Percentiles rank a stretch among this genome's conserved stretches.
Conservation (phyloP, 148 eudicot genomes). For the Chenopodium berlandieri region DNA sequence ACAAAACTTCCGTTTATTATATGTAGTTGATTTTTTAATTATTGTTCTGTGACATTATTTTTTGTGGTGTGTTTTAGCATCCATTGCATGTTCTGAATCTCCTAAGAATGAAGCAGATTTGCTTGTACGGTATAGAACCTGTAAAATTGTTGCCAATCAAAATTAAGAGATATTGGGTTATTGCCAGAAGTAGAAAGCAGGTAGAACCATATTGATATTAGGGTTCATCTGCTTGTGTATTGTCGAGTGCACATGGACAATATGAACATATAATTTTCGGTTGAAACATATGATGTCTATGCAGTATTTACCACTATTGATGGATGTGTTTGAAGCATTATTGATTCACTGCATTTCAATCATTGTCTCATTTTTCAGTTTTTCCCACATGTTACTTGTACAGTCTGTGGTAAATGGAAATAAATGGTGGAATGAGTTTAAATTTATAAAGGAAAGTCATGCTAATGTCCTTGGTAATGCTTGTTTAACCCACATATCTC, state of each 20-base stretch:
- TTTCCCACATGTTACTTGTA: neutral
- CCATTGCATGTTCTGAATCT: neutral
- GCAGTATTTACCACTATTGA: neutral
- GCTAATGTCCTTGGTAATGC: no score
- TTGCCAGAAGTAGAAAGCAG: neutral
- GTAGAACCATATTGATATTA: neutral
- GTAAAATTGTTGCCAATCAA: neutral
- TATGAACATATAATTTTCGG: neutral
- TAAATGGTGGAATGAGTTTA: neutral
- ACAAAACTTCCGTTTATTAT: neutral
- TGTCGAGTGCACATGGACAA: neutral
- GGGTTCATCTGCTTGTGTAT: neutral
- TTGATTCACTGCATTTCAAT: neutral
- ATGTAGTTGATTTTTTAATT: neutral
- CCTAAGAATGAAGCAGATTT: neutral
- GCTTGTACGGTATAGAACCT: neutral
- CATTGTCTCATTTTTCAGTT: neutral
- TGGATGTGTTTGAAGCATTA: neutral
- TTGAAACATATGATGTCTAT: neutral
- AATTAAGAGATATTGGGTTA: neutral
- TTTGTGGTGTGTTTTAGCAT: neutral
- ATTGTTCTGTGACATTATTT: neutral
- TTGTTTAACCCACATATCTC: neutral
- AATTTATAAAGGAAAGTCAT: no score
- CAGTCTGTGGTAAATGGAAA: no score